These are phyloP conservation scores for Aureobasidium sp. DNA, from an alignment of 2,329 filamentous ascomycete genomes.

Conservation along the genomic window DNA sequence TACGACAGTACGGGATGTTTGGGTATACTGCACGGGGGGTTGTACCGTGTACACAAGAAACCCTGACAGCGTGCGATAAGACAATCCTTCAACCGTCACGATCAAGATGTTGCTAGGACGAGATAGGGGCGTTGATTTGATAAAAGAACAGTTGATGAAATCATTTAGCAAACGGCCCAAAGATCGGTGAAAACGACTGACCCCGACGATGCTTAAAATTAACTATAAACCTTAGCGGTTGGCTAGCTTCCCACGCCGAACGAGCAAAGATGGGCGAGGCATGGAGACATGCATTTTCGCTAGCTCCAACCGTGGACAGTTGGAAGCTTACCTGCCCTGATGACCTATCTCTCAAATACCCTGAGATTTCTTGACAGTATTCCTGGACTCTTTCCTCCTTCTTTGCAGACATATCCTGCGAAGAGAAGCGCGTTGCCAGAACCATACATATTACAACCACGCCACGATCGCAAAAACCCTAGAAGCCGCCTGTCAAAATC, in stretches of 20 bases:
- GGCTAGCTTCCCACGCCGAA: slow-evolving; percentile 4
- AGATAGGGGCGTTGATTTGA: not conserved
- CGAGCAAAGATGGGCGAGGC: not conserved
- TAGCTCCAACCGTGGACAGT: slow-evolving; percentile 11
- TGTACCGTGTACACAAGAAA: not conserved
- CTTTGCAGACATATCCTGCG: not conserved
- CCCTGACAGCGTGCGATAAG: not conserved
- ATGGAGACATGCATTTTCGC: not conserved
- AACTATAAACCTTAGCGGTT: slow-evolving; percentile 4
- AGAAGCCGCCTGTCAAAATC: slow-evolving; percentile 1
- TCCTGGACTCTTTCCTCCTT: not conserved
- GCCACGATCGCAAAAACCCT: not conserved
- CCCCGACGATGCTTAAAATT: slow-evolving; percentile 13
- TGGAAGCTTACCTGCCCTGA: slow-evolving; percentile 5
- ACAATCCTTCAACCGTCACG: not conserved
- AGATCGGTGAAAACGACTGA: slow-evolving; percentile 9
- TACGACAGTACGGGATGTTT: not conserved
- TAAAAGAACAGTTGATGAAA: not conserved
- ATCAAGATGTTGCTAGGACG: too few relatives aligned
- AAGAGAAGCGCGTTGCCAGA: not conserved
- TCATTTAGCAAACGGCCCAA: not conserved
- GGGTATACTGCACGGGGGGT: not conserved
- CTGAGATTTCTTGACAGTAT: not conserved
- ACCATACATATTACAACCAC: not conserved
- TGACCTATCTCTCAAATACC: not conserved